Conservation (phyloP, 2,329 filamentous ascomycete species). For the Ophiostoma sp. region DNA sequence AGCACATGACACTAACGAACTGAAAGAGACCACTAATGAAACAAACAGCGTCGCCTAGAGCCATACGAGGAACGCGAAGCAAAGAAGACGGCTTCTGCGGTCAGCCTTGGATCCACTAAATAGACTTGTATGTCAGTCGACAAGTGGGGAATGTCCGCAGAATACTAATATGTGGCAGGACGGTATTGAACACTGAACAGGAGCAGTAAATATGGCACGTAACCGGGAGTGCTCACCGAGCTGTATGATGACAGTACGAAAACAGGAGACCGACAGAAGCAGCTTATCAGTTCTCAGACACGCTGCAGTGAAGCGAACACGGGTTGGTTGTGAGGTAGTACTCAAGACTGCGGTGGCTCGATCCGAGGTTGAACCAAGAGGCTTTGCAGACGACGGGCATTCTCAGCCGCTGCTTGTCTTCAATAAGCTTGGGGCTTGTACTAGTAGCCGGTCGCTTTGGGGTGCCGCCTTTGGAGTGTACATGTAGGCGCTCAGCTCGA, state of each 20-base stretch:
- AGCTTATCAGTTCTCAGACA: too few relatives aligned
- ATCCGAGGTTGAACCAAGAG: background rate
- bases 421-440: background rate
- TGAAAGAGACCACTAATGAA: background rate
- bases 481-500: background rate
- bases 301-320: background rate
- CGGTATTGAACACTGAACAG: background rate
- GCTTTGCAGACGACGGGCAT: background rate
- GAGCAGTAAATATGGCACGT: background rate
- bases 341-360: too few relatives aligned
- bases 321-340: background rate
- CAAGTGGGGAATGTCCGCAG: background rate
- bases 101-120: conserved; percentile 11
- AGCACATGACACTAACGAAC: background rate
- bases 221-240: conserved; percentile 7
- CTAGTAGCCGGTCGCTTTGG: background rate
- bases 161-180: background rate
- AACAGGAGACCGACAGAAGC: background rate
- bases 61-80: background rate
- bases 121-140: background rate
- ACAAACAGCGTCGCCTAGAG: conserved; percentile 3
- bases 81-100: background rate
- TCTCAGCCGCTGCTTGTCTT: background rate
- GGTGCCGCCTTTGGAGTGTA: background rate
- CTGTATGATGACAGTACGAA: background rate